Evolutionary conservation across 2,329 filamentous ascomycete genomes (phyloP), one percentile per base, ranked within the genome.

Genomic region (Aureobasidium uvarum): DNA sequence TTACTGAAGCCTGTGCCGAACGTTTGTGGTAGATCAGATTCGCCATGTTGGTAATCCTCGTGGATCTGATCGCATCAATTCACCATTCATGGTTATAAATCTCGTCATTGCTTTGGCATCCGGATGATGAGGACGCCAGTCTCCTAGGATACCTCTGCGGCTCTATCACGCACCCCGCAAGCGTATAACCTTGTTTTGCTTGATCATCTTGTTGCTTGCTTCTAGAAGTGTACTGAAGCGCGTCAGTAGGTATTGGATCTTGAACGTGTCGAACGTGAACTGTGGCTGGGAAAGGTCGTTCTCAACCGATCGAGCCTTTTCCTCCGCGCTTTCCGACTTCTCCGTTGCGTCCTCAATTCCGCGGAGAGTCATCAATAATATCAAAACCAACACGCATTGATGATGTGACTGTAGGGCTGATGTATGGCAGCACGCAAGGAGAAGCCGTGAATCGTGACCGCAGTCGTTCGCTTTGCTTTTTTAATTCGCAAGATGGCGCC

Each of bases 401-500:
- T 59, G 41, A 41, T 59, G 43, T 48, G 55, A 59, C 18, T 5
- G 23, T 16, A 43, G n/a, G 23, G 18, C 8, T 20, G n/a, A 18
- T 48, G n/a, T 14, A 28, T 18, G 2, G n/a, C 23, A 38, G 41
- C 28, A 48, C 56, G 28, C 39, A 48, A 59, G 25, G 23, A 16
- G 36, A 48, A 3, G 5, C 25, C 16, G 43, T 36, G 13, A 13
- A 43, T 23, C 11, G 43, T 33, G 41, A 33, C n/a, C 11, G 20
- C 31, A 36, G 20, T 16, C 6, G 25, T 43, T 14, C 41, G 25
- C 46, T 36, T 45, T 59, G 28, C 56, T 48, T 59, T 46, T 38
- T 13, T 13, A 11, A 36, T n/a, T 59, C 56, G 56, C 56, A 59
- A 59, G 56, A 59, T 59, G 56, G 56, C 28, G 56, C 56, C 56